phyloP scores from a whole-genome alignment of 1,139 yeast genomes.

The Nadsonia commutata region DNA sequence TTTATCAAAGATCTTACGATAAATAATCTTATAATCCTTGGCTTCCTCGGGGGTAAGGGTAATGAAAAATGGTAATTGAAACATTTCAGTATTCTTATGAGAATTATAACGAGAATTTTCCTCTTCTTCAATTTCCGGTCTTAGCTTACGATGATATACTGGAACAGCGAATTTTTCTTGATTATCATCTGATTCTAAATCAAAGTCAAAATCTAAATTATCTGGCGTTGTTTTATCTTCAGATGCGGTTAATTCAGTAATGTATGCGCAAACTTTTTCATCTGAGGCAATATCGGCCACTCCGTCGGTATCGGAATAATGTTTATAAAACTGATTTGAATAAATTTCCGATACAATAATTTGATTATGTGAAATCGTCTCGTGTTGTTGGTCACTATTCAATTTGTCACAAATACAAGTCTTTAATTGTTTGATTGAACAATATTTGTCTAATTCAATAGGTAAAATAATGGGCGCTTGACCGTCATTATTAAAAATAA shows the following conservation, averaged over 20 bases:
- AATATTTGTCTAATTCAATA: conserved; percentile 55
- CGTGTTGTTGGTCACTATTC: conserved; percentile 28
- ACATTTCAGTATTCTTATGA: conserved; percentile 22
- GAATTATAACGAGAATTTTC: not conserved
- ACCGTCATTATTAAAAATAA: conserved; percentile 12
- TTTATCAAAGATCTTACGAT: conserved; percentile 30
- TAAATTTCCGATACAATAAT: conserved; percentile 60
- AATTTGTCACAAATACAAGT: conserved; percentile 28
- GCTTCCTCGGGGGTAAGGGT: conserved; percentile 36
- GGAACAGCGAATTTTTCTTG: conserved; percentile 46
- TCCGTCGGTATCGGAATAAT: conserved; percentile 50
- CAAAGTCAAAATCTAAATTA: conserved; percentile 8
- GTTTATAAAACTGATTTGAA: conserved; percentile 51
- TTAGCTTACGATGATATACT: conserved; percentile 41
- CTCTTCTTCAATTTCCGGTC: conserved; percentile 21
- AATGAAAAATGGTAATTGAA: conserved; percentile 68
- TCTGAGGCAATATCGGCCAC: conserved; percentile 34
- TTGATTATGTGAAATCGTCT: conserved; percentile 15
- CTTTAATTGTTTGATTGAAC: conserved; percentile 46
- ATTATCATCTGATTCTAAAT: conserved; percentile 10
- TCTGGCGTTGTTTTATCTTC: no score
- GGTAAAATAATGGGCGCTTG: conserved; percentile 28
- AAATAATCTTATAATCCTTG: conserved; percentile 38
- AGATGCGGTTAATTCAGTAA: conserved; percentile 3
- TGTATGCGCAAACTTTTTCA: not conserved